Evolutionary conservation across 164 flowering plant species (phyloP).

Genomic region (Pachysandra terminalis): DNA sequence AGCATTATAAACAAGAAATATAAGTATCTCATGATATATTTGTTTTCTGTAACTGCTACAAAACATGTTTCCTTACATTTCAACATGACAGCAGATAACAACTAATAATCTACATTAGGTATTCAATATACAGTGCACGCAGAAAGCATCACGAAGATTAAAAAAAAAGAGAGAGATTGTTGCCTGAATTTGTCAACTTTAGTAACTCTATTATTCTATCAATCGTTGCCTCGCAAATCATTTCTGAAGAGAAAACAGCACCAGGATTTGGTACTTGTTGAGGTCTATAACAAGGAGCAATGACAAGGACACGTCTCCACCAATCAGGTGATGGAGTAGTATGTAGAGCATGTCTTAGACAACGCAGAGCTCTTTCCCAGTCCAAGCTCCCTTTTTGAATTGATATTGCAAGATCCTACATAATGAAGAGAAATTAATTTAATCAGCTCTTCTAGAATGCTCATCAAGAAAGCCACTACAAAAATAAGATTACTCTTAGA

Average conservation of each 20-base stretch:
- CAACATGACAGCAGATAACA: no score
- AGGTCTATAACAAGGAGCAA: constrained; percentile 76
- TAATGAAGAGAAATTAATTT: constrained; percentile 6
- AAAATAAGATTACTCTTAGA: no score
- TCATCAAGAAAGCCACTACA: background rate
- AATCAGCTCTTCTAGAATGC: background rate
- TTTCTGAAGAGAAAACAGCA: constrained; percentile 91
- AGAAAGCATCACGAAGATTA: background rate
- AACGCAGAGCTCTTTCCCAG: constrained; percentile 98
- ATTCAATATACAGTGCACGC: background rate
- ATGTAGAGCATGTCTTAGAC: constrained; percentile 91
- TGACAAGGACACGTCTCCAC: constrained; percentile 96
- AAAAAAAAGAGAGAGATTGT: constrained; percentile 15
- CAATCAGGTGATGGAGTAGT: constrained; percentile 98
- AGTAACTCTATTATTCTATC: constrained; percentile 81
- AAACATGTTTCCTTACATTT: no score
- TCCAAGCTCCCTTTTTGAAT: constrained; percentile 88
- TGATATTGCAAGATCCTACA: constrained; percentile 77
- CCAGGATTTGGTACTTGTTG: constrained; percentile 61
- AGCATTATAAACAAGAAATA: no score
- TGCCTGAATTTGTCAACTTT: constrained; percentile 85
- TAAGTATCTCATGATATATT: no score
- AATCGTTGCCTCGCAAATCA: constrained; percentile 91
- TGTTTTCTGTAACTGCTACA: no score
- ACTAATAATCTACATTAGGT: background rate